Evolutionary conservation across 352 stramenopile species (phyloP).

Genomic region (Phytopythium oedochilum): DNA sequence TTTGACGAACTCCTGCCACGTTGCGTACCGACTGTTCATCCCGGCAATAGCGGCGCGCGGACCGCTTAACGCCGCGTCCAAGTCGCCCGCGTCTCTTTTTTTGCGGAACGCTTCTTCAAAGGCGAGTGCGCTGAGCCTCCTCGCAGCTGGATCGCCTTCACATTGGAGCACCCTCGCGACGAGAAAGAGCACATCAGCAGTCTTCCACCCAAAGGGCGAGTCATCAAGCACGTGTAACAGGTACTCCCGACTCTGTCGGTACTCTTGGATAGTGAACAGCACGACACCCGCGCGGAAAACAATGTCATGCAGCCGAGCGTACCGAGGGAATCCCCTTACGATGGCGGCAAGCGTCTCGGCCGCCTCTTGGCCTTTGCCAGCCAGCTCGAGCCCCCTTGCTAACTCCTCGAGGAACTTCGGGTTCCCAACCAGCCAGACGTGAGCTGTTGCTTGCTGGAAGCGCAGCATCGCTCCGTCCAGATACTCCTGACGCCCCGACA

Average conservation of each 20-base stretch:
- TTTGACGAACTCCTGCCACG: conserved; percentile 64
- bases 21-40: conserved; percentile 21
- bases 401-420: conserved; percentile 61
- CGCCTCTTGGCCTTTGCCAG: conserved; percentile 31
- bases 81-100: conserved; percentile 9
- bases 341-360: conserved; percentile 52
- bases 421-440: conserved; percentile 40
- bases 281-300: conserved; percentile 68
- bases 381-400: conserved; percentile 37
- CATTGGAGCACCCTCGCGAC: conserved; percentile 52
- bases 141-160: conserved; percentile 34
- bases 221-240: conserved; percentile 55
- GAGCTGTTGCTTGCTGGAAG: conserved; percentile 38
- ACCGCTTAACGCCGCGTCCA: background rate
- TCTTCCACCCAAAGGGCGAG: conserved; percentile 38
- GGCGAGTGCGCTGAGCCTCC: conserved; percentile 42
- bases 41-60: background rate
- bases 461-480: conserved; percentile 42
- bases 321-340: conserved; percentile 57
- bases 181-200: conserved; percentile 55
- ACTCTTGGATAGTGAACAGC: conserved; percentile 53
- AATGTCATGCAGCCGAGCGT: conserved; percentile 35
- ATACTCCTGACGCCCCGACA: conserved; percentile 18
- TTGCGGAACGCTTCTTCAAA: conserved; percentile 70
- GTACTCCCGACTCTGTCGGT: conserved; percentile 64